Evolutionary conservation across 1,284 basidiomycete genomes (phyloP), one percentile per base, ranked within the genome.

Genomic region (Tylopilus sp.): DNA sequence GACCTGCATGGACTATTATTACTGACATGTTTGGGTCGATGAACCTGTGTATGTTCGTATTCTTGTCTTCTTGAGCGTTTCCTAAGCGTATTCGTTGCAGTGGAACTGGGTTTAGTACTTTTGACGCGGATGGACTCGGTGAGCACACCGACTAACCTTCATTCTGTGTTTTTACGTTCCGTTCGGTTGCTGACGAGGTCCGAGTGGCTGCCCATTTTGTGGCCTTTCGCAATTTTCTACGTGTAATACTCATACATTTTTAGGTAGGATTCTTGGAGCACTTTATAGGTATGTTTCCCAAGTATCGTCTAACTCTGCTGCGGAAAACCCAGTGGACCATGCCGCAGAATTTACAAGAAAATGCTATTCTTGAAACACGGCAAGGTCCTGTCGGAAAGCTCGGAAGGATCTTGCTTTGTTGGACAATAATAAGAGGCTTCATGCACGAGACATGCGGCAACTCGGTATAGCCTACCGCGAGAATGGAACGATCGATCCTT

Each of bases 151-250:
- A 52, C 39, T 5, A 55, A 48, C 4, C 36, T 31, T 22, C 82
- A 11, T 56, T 10, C 13, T 22, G 11, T 53, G 25, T 28, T 13
- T 13, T 54, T 24, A 47, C 32, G 42, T 24, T 37, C 42, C 26
- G 31, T 29, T 33, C 41, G 88, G 86, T 81, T 43, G 64, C 74
- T 15, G 77, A 84, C 48, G 85, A 88, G 62, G 80, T 88, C 54
- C 81, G 88, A 64, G 72, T 89, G 66, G 86, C 77, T 17, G 57
- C 70, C 36, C 87, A 89, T 68, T 90, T 90, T 55, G 86, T 89
- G 56, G 13, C n/a, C 2, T 22, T 9, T n/a, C 29, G 13, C 22
- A 7, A 0, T 13, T 14, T 2, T 7, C 26, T 8, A 13, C 8
- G 28, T 19, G 17, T 9, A 19, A 26, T 36, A 20, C 36, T 50